Evolutionary conservation across 257 asterid species (phyloP).

Genomic region (Haberlea rhodopensis): DNA sequence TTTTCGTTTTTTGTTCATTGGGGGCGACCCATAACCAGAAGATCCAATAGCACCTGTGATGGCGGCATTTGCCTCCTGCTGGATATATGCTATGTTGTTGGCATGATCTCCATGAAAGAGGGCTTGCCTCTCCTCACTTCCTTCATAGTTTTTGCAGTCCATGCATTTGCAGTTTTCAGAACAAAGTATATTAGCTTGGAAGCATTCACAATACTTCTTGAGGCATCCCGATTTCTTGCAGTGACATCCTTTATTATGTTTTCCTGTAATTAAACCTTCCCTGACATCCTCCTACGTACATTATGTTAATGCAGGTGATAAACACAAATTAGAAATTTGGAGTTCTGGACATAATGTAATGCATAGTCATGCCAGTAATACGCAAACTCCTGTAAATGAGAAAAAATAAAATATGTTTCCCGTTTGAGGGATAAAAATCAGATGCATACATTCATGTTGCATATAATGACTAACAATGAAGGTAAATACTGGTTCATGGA

Average conservation of each 20-base stretch:
- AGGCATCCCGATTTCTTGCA: constrained; percentile 98
- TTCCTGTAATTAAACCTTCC: constrained; percentile 56
- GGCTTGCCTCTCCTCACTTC: constrained; percentile 90
- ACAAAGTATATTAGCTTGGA: constrained; percentile 92
- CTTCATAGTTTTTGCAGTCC: constrained; percentile 94
- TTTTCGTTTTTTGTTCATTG: constrained; percentile 72
- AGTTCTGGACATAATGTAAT: constrained; percentile 15
- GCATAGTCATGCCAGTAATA: not conserved
- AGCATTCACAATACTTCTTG: constrained; percentile 91
- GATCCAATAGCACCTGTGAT: constrained; percentile 89
- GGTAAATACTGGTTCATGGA: no score
- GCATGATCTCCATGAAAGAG: constrained; percentile 81
- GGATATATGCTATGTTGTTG: constrained; percentile 59
- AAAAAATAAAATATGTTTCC: no score
- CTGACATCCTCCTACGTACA: constrained; percentile 61
- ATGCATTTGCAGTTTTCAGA: constrained; percentile 90
- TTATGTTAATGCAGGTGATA: constrained; percentile 19
- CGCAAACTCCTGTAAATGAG: not conserved
- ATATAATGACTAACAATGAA: not conserved
- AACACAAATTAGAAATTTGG: constrained; percentile 2
- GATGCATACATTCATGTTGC: no score
- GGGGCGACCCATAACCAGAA: constrained; percentile 86
- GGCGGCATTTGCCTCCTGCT: constrained; percentile 97
- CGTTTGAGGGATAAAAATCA: no score
- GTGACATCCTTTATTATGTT: constrained; percentile 92